phyloP scores from a whole-genome alignment of 768 basidiomycete genomes.

The Phlebiopsis flavidoalba region DNA sequence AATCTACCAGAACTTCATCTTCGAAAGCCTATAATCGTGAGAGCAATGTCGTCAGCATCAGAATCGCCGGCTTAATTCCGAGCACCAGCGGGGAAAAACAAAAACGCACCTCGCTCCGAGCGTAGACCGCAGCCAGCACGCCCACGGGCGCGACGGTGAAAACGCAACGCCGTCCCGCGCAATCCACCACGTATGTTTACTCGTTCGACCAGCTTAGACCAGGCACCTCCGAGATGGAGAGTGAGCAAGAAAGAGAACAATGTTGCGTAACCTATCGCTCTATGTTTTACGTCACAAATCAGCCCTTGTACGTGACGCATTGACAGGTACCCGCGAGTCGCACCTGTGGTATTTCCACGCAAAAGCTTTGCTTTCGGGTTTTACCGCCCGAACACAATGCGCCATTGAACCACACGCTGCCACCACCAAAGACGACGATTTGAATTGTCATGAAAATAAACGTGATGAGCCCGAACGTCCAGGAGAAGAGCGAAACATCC shows the following conservation, averaged over 20 bases:
- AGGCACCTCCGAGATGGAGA: constrained; percentile 63
- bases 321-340: neutral
- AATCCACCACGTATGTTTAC: constrained; percentile 30
- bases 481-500: too few relatives aligned
- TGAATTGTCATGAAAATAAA: constrained; percentile 61
- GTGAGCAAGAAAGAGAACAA: constrained; percentile 58
- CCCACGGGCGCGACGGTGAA: constrained; percentile 49
- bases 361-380: constrained; percentile 59
- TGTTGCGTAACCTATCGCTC: constrained; percentile 74
- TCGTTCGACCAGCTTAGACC: constrained; percentile 55
- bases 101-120: constrained; percentile 42
- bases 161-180: constrained; percentile 49
- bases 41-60: neutral
- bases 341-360: constrained; percentile 86
- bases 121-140: constrained; percentile 38
- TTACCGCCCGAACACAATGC: constrained; percentile 67
- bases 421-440: constrained; percentile 52
- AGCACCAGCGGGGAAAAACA: neutral
- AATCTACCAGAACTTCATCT: constrained; percentile 53
- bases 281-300: neutral
- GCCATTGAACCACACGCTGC: constrained; percentile 76
- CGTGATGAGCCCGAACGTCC: constrained; percentile 62
- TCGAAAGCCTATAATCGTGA: constrained; percentile 42
- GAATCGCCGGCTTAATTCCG: neutral
- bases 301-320: neutral